Percentiles rank a stretch among this genome's conserved stretches.
phyloP scores from a whole-genome alignment of 768 basidiomycete species.

The button mushroom (Agaricus bisporus) region DNA sequence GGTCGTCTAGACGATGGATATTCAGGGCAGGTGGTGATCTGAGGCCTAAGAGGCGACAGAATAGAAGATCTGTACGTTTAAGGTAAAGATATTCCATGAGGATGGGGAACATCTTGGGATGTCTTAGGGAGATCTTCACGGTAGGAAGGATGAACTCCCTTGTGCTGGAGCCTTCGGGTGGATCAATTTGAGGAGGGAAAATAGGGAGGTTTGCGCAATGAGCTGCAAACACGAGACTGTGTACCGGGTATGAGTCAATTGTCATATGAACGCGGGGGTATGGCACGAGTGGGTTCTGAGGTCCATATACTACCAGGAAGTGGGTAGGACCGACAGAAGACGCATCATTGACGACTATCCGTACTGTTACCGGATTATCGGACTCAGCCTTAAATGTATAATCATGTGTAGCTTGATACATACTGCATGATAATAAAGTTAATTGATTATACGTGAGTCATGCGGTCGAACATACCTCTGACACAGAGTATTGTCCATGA shows the following conservation, averaged over 20 bases:
- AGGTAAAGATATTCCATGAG: slow-evolving; percentile 66
- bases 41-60: slow-evolving; percentile 41
- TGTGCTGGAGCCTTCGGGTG: slow-evolving; percentile 15
- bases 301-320: slow-evolving; percentile 40
- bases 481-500: slow-evolving; percentile 19
- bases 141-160: slow-evolving; percentile 50
- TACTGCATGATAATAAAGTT: neutral
- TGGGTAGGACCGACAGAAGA: slow-evolving; percentile 39
- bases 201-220: slow-evolving; percentile 62
- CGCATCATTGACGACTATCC: slow-evolving; percentile 31
- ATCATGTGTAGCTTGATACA: neutral
- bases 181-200: slow-evolving; percentile 34
- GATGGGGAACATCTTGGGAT: slow-evolving; percentile 52
- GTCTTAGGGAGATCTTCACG: slow-evolving; percentile 56
- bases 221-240: slow-evolving; percentile 63
- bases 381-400: slow-evolving; percentile 20
- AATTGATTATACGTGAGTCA: slow-evolving; percentile 8
- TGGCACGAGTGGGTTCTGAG: neutral
- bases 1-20: slow-evolving; percentile 16
- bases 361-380: slow-evolving; percentile 33
- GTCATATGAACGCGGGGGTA: slow-evolving; percentile 16
- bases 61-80: slow-evolving; percentile 43
- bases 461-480: neutral
- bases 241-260: slow-evolving; percentile 57
- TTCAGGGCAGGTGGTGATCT: slow-evolving; percentile 23